phyloP scores from a whole-genome alignment of 805 yeast genomes.

The Saccharomycopsis selenospora region DNA sequence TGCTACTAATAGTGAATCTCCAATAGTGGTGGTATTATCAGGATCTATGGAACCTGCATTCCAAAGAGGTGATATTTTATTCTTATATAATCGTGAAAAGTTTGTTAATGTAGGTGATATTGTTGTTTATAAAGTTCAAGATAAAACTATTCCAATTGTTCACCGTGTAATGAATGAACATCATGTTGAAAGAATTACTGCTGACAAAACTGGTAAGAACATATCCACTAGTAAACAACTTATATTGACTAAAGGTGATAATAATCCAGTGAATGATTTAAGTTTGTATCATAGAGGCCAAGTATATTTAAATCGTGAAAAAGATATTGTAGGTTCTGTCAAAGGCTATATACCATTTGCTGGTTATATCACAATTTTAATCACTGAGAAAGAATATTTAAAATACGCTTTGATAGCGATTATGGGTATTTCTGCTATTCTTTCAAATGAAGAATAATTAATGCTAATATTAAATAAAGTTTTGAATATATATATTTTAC shows the following conservation, averaged over 20 bases:
- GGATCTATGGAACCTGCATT: conserved; percentile 99
- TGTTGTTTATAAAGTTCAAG: conserved; percentile 82
- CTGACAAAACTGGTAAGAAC: conserved; percentile 20
- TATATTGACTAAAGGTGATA: conserved; percentile 91
- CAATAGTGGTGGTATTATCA: conserved; percentile 91
- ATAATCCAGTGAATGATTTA: conserved; percentile 86
- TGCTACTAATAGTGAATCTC: conserved; percentile 77
- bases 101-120: conserved; percentile 77
- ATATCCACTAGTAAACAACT: conserved; percentile 42
- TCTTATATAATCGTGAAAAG: conserved; percentile 79
- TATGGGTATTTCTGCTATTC: conserved; percentile 61
- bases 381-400: conserved; percentile 82
- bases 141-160: conserved; percentile 87
- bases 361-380: conserved; percentile 86
- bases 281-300: conserved; percentile 74
- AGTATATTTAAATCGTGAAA: conserved; percentile 64
- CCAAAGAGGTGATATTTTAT: conserved; percentile 91
- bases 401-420: conserved; percentile 71
- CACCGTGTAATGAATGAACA: conserved; percentile 92
- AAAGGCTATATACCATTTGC: conserved; percentile 82
- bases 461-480: too few species aligned
- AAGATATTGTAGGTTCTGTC: conserved; percentile 86
- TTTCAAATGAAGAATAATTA: conserved; percentile 43
- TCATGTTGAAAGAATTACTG: conserved; percentile 33
- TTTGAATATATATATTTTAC: too few species aligned